Base-by-base conservation (phyloP, 495 filamentous ascomycete genomes). In the Annulohypoxylon stygium region DNA sequence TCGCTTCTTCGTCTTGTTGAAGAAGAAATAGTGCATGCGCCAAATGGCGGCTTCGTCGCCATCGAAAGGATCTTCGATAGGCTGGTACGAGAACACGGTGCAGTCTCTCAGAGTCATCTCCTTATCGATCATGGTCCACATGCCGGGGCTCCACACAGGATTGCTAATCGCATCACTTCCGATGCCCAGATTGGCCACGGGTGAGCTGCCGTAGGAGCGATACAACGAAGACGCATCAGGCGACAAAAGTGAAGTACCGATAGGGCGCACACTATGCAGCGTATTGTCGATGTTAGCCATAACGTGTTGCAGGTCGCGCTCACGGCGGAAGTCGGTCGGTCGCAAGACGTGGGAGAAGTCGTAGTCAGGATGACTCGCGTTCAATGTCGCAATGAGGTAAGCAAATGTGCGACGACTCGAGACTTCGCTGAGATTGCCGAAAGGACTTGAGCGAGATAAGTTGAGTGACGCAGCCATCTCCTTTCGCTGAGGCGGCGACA, bases 21-120 rank as follows among this genome's bases (percentile, higher is more conserved):
- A 98, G 81, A 98, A 97, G 85, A 99, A 97, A 80, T 97, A 97
- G 79, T 98, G 93, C 65, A 93, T 84, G 70, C 93, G 95, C 97
- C 97, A 99, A 45, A 98, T 93, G 4, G 95, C 91, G 57, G 92
- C 90, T 75, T 97, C 93, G 67, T 97, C 96, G 25, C 93, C 94
- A 65, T 94, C 93, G 65, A 95, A 95, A 11, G 90, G 89, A 43
- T 93, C 92, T 66, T 97, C 93, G 20, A 91, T 88, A 0, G 96
- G 96, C 26, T 90, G 86, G 81, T 97, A 98, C 20, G 88, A 91
- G 78, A 97, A 98, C 48, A 93, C 86, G 41, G 86, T 89, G 82
- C 97, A 98, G 45, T 97, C 90, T 73, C 91, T 88, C 25, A 98
- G 83, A 25, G 84, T 87, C 94, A 99, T 98, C 80, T 98, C 93